Evolutionary conservation across 2,329 filamentous ascomycete species (phyloP), one percentile per base, ranked within the genome.

Genomic region (Sporothrix protearum): DNA sequence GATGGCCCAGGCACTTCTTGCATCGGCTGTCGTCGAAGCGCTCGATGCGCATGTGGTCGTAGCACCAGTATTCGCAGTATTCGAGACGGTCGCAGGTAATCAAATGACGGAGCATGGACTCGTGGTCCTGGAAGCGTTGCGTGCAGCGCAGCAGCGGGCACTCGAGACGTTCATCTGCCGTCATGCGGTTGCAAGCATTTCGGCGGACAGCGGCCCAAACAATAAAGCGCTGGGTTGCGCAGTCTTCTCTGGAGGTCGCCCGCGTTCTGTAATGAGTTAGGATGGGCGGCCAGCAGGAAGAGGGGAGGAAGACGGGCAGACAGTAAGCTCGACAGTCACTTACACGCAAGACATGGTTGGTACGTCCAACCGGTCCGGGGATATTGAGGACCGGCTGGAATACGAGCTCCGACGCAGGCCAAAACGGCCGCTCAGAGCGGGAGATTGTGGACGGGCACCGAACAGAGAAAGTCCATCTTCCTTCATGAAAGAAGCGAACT

Each of bases 161-260:
- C 74, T 83, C 82, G 51, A 85, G 79, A 71, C 81, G 83, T 74
- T 87, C 83, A 75, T 81, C 81, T 30, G 80, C 76, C 9, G 81
- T 82, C 81, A 87, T 85, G 69, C 80, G 82, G 55, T 77, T 73
- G 69, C 81, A 85, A 39, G 79, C 81, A 78, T 87, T 88, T 75
- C 85, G 85, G 77, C 85, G 84, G 74, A 87, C 81, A 61, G 86
- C 86, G 45, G 82, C 83, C 86, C 86, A 88, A 68, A 85, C 84
- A 75, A 88, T 83, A 78, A 88, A 88, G 71, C 83, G 80, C 75
- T 87, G 82, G 59, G 84, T 80, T 25, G 83, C 83, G 76, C 86
- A 87, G 75, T 86, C 84, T 72, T 86, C 82, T 39, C 79, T 80
- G 12, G 81, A 78, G 28, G 81, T 82, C 63, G 83, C 81, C 73